Evolutionary conservation across 2,329 filamentous ascomycete species (phyloP), one percentile per base, ranked within the genome.

Genomic region (Daldinia eschscholtzii): DNA sequence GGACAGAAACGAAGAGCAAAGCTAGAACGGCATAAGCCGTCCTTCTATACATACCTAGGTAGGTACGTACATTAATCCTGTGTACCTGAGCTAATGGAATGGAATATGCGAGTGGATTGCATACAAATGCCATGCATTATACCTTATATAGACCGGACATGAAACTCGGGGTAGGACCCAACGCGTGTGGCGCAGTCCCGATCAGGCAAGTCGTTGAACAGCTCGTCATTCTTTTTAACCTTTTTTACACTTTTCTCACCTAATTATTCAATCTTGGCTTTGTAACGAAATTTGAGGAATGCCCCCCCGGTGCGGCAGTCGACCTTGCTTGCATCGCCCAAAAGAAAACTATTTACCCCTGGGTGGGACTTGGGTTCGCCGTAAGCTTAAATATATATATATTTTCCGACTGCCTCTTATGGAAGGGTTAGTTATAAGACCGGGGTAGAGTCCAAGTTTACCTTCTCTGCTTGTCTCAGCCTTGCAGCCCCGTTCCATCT

Each of bases 181-280:
- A 42, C 57, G n/a, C 57, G n/a, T n/a, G 56, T 58, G 56, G 56
- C 57, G 57, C 57, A 60, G 52, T 39, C 52, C 52, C 52, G 33
- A 55, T 55, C 4, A 55, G 52, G 52, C 33, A 55, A 55, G 52
- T 37, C 30, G 15, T 39, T n/a, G 5, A 52, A 26, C 26, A 33
- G 28, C 13, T 28, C 46, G 23, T 50, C 46, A 30, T 30, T 30
- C 23, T 15, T 39, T 39, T 4, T 15, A 13, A 35, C 33, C 7
- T 35, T 10, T 9, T 9, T 35, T 35, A 9, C 30, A 33, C 7
- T 39, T 39, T 12, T 39, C 35, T 39, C 35, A 39, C 35, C 35
- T 35, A 9, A 9, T 35, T 39, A 13, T 39, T 39, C 41, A 20
- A 20, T 10, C 46, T 30, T 50, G 20, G 7, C 46, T 4, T 10